These are phyloP conservation scores for Leccinum fuscescens DNA, from an alignment of 1,284 basidiomycete species.

Conservation along the genomic window DNA sequence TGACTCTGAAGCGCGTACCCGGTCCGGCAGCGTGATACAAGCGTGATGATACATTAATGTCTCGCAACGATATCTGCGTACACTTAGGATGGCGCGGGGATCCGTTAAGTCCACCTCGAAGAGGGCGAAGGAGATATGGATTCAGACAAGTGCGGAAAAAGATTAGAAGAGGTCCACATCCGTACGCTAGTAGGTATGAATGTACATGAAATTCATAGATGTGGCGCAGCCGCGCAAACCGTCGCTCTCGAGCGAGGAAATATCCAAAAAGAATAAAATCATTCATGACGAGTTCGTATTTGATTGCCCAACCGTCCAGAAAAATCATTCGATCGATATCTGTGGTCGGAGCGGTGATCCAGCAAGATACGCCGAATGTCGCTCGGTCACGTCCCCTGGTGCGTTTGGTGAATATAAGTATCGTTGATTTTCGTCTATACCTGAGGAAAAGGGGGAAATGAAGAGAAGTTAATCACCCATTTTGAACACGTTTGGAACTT, in stretches of 20 bases:
- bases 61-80: background rate
- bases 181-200: slow-evolving; percentile 22
- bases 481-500: slow-evolving; percentile 24
- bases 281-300: slow-evolving; percentile 1
- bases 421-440: slow-evolving; percentile 47
- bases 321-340: slow-evolving; percentile 50
- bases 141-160: slow-evolving; percentile 8
- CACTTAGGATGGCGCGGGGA: background rate
- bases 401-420: slow-evolving; percentile 41
- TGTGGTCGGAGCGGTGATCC: slow-evolving; percentile 38
- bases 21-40: background rate
- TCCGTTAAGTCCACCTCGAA: background rate
- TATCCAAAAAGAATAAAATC: slow-evolving; percentile 5
- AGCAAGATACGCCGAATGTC: slow-evolving; percentile 30
- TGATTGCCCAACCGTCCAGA: background rate
- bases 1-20: background rate
- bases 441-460: slow-evolving; percentile 32
- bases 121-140: slow-evolving; percentile 9
- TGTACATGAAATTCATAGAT: slow-evolving; percentile 13
- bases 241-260: slow-evolving; percentile 1
- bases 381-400: slow-evolving; percentile 47
- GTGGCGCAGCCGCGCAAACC: background rate
- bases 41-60: background rate
- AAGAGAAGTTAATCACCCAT: slow-evolving; percentile 36
- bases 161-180: slow-evolving; percentile 21